Conservation (phyloP, 73 alveolate species). For the Paramecium tetraurelia region DNA sequence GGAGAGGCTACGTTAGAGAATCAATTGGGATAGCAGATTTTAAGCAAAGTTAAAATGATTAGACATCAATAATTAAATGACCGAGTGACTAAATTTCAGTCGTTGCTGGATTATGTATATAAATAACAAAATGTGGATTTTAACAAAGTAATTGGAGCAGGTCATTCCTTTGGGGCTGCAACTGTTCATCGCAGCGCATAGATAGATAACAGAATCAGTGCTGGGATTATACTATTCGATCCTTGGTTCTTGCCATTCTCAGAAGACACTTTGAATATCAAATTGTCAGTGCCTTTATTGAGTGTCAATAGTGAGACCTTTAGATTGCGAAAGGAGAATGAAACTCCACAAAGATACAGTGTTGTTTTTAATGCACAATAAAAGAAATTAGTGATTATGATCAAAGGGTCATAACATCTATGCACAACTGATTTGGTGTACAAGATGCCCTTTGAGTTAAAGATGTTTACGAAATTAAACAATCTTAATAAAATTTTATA, state of each 20-base stretch:
- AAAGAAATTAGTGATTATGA: not conserved
- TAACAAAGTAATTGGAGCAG: not conserved
- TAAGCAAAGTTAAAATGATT: not conserved
- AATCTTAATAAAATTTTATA: not conserved
- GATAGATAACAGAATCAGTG: not conserved
- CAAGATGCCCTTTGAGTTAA: constrained; percentile 18
- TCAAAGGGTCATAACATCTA: constrained; percentile 34
- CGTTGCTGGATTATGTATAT: not conserved
- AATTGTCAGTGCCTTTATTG: not conserved
- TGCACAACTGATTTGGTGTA: not conserved
- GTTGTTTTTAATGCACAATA: not conserved
- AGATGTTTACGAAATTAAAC: not conserved
- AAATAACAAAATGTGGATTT: not conserved
- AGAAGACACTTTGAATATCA: not conserved
- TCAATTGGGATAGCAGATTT: not conserved
- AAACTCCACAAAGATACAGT: not conserved
- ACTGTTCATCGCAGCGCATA: not conserved
- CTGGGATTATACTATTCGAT: not conserved
- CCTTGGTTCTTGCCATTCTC: constrained; percentile 27
- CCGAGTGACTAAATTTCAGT: not conserved
- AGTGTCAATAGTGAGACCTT: constrained; percentile 2
- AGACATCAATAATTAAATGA: constrained; percentile 41
- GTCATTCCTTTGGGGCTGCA: constrained; percentile 50
- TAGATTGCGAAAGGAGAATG: constrained; percentile 16
- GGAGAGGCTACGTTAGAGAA: constrained; percentile 16